Evolutionary conservation across 2,329 filamentous ascomycete species (phyloP).

Genomic region (Seiridium cupressi): DNA sequence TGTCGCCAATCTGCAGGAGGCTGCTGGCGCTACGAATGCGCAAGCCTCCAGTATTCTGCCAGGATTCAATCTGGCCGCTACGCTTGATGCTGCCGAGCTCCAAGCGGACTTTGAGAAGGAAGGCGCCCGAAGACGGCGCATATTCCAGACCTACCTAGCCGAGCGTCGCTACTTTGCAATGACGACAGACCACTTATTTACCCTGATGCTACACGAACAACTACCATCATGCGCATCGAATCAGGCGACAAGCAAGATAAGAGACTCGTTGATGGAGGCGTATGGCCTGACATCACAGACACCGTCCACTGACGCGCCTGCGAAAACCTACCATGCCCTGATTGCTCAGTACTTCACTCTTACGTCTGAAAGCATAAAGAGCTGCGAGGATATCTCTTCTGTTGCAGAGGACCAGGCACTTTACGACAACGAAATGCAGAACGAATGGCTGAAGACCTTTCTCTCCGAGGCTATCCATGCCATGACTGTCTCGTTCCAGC

Average conservation of each 20-base stretch:
- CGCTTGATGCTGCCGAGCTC: constrained; percentile 52
- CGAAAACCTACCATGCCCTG: constrained; percentile 40
- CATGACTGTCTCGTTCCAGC: constrained; percentile 70
- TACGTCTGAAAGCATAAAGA: constrained; percentile 46
- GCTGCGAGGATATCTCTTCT: constrained; percentile 47
- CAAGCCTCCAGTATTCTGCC: constrained; percentile 57
- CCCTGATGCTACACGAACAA: constrained; percentile 43
- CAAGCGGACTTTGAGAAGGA: constrained; percentile 61
- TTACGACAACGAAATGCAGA: constrained; percentile 21
- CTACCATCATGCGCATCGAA: constrained; percentile 20
- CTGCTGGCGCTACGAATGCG: constrained; percentile 62
- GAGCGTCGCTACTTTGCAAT: constrained; percentile 70
- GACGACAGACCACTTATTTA: constrained; percentile 55
- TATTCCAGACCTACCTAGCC: constrained; percentile 69
- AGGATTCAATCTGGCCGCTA: constrained; percentile 44
- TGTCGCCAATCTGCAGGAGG: constrained; percentile 71
- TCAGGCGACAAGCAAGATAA: constrained; percentile 24
- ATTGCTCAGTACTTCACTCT: constrained; percentile 47
- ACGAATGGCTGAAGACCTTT: constrained; percentile 27
- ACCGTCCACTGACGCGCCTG: constrained; percentile 25
- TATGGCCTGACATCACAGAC: constrained; percentile 30
- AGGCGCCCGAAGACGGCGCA: constrained; percentile 61
- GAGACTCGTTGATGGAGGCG: constrained; percentile 27
- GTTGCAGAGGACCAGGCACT: constrained; percentile 47
- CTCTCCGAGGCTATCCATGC: constrained; percentile 69